phyloP scores from a whole-genome alignment of 2,329 filamentous ascomycete species.

The Pestalotiopsis fici region DNA sequence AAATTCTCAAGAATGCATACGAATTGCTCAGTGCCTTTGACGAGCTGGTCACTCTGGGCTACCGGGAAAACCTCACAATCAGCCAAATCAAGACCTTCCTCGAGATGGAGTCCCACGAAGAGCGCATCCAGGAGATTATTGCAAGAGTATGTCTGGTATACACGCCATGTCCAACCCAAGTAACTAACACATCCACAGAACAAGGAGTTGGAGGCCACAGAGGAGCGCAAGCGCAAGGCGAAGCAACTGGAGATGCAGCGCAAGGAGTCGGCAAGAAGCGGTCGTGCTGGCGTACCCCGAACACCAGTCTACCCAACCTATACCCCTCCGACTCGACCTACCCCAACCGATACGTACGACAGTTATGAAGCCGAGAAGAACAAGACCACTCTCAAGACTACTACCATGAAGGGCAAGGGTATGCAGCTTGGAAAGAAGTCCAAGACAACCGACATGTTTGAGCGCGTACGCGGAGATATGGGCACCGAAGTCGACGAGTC shows the following conservation, averaged over 20 bases:
- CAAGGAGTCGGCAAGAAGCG: constrained; percentile 85
- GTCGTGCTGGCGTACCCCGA: constrained; percentile 66
- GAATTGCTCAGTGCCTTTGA: constrained; percentile 96
- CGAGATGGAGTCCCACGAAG: constrained; percentile 99
- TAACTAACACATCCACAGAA: constrained; percentile 59
- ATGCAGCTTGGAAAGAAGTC: constrained; percentile 99
- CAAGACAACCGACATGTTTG: constrained; percentile 96
- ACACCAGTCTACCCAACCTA: constrained; percentile 87
- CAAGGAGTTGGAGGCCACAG: constrained; percentile 96
- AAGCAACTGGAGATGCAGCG: constrained; percentile 99
- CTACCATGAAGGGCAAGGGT: constrained; percentile 85
- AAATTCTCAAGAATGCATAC: constrained; percentile 93
- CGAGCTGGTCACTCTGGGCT: constrained; percentile 92
- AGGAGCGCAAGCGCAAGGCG: constrained; percentile 97
- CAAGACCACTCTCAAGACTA: constrained; percentile 62
- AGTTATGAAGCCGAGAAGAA: constrained; percentile 98
- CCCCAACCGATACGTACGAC: constrained; percentile 82
- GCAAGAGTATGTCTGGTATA: constrained; percentile 63
- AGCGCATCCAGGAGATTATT: constrained; percentile 98
- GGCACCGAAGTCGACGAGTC: constrained; percentile 80
- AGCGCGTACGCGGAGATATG: constrained; percentile 88
- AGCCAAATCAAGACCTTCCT: constrained; percentile 99
- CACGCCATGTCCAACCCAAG: not conserved
- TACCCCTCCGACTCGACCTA: constrained; percentile 74
- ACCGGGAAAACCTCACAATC: constrained; percentile 93